Evolutionary conservation across 176 grass and related monocot genomes (phyloP), one percentile per base, ranked within the genome.

Genomic region (Tuctoria greenei): DNA sequence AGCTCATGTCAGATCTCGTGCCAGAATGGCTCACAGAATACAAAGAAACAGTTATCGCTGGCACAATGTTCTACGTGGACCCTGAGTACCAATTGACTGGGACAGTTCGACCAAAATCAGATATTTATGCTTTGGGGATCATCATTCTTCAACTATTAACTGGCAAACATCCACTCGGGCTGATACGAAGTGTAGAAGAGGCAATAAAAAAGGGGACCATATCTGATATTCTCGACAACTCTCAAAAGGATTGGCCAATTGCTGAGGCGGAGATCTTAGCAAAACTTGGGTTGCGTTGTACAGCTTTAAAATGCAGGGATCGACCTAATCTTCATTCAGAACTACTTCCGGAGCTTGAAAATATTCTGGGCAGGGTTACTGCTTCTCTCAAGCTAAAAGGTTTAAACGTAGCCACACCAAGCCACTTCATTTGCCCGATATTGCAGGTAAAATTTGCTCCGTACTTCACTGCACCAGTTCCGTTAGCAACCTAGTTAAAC

Each of bases 61-160:
- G 95, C 78, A 99, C 91, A 5, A 31, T 99, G 52, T 92, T 74
- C 71, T 99, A 99, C 66, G 95, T 95, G 91, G 95, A 99, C 79
- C 95, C 95, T 70, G 95, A 95, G 73, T 99, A 99, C 68, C 89
- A 99, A 24, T 77, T 78, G 67, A 99, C 95, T 1, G 95, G 95
- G 25, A 99, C 95, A 1, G 41, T 99, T 59, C 86, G 95, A 6
- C 89, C 85, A 0, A 99, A 95, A 66, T 99, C 91, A 0, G 95
- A 99, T 57, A 54, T 99, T n/a, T 99, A 86, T 42, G 95, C 87
- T 10, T 81, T 92, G 11, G 91, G 95, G 7, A 65, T 95, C 17
- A 82, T 90, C 81, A 86, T 84, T 12, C 87, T 99, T 51, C 91
- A 99, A 70, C 76, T 99, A 47, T 75, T 99, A 77, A 95, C 85